Base-by-base conservation (phyloP, 768 basidiomycete genomes). In the Tulasnella sp. region DNA sequence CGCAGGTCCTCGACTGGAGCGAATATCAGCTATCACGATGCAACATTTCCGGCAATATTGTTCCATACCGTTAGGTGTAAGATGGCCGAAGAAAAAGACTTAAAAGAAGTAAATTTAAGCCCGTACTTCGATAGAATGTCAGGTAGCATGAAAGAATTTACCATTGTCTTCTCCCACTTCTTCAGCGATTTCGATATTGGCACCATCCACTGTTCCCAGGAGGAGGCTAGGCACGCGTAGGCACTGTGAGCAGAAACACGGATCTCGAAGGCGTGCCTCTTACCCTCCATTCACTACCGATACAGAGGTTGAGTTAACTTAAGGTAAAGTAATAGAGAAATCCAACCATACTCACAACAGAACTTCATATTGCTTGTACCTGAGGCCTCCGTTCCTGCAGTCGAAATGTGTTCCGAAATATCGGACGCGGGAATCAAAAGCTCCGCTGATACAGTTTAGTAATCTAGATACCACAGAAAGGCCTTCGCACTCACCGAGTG, bases 151-250 rank as follows among this genome's bases (percentile, higher is more conserved):
- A 83, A 93, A 93, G 95, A 82, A 96, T 95, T 83, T 4, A 77
- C 77, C 77, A 29, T 97, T 94, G 82, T 89, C 90, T 82, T 95
- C 94, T 40, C 96, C 97, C 70, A 95, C 92, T 83, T 98, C 96
- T 82, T 98, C 95, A 5, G 94, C 96, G 80, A 99, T 98, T 86
- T 98, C 96, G 79, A 95, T 95, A 82, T 95, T 96, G 26, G 97
- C 97, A 76, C 97, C 97, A 85, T 99, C 95, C 85, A 83, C 82
- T 2, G 82, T 84, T 9, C 78, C 82, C 72, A 79, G n/a, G n/a
- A 79, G 46, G 71, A 84, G 76, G 32, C 70, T 78, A 44, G 44
- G 44, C 15, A 13, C 15, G 13, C 42, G 42, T n/a, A 35, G 44
- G 15, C 44, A 13, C 15, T 44, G 44, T 44, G 44, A 44, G 44